These are phyloP conservation scores for Pestalotiopsis fici DNA, from an alignment of 2,329 filamentous ascomycete genomes.

Conservation along the genomic window DNA sequence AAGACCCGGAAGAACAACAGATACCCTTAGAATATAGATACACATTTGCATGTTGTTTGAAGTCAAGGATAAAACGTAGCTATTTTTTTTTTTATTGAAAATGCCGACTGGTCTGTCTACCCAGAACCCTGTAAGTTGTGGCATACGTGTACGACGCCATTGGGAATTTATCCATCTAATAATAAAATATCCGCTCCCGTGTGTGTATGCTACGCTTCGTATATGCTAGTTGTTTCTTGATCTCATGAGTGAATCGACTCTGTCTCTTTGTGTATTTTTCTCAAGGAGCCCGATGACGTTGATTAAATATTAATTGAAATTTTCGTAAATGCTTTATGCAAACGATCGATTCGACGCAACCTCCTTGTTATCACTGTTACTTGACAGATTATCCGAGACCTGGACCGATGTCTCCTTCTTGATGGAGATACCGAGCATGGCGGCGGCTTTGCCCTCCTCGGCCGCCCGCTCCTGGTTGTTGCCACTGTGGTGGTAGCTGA, in stretches of 20 bases:
- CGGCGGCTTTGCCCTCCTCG: neutral
- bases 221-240: neutral
- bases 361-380: neutral
- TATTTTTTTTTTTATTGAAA: no score
- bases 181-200: neutral
- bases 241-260: no score
- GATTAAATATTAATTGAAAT: neutral
- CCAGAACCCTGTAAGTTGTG: neutral
- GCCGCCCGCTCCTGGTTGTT: neutral
- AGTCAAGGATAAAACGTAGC: neutral
- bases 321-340: neutral
- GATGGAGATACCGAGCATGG: neutral
- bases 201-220: neutral
- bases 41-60: no score
- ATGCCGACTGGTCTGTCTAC: no score
- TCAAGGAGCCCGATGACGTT: neutral
- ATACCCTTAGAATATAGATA: no score
- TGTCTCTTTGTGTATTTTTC: neutral
- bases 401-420: neutral
- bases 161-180: neutral
- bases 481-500: neutral
- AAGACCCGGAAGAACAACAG: no score
- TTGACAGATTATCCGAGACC: neutral
- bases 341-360: neutral
- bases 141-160: neutral